phyloP scores from a whole-genome alignment of 345 rosid genomes.

The Erucastrum elatum region DNA sequence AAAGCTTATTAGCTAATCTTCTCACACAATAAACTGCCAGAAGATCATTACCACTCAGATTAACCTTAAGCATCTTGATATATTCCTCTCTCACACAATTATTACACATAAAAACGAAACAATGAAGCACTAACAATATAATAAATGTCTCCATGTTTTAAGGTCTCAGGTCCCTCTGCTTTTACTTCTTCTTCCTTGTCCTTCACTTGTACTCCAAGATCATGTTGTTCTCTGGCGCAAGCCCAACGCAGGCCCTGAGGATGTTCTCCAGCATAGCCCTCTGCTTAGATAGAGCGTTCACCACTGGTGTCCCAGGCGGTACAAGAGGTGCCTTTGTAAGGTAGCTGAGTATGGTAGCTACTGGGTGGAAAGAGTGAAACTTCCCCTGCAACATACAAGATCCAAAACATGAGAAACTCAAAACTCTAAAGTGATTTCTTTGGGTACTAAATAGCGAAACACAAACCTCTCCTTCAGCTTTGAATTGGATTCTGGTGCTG shows the following conservation, averaged over 20 bases:
- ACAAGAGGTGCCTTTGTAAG: slow-evolving; percentile 92
- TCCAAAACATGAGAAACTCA: neutral
- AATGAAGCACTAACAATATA: neutral
- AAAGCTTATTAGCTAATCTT: slow-evolving; percentile 16
- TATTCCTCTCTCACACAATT: neutral
- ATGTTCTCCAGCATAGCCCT: slow-evolving; percentile 98
- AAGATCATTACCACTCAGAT: neutral
- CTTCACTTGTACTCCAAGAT: slow-evolving; percentile 88
- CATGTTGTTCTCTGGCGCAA: slow-evolving; percentile 99
- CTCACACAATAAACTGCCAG: neutral
- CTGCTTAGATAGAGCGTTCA: slow-evolving; percentile 94
- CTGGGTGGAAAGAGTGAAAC: slow-evolving; percentile 99
- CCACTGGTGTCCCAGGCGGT: slow-evolving; percentile 95
- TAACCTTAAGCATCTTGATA: slow-evolving; percentile 1
- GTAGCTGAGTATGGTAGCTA: slow-evolving; percentile 96
- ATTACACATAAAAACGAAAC: neutral
- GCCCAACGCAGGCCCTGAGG: slow-evolving; percentile 85
- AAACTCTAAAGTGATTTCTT: neutral
- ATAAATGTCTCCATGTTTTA: slow-evolving; percentile 18
- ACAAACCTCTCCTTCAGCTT: slow-evolving; percentile 87
- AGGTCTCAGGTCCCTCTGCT: slow-evolving; percentile 19
- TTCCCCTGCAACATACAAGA: slow-evolving; percentile 59
- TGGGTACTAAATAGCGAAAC: neutral
- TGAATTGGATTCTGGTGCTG: slow-evolving; percentile 91
- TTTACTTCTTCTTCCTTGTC: neutral